Evolutionary conservation across 2,329 filamentous ascomycete genomes (phyloP).

Genomic region (Xylariales sp.): DNA sequence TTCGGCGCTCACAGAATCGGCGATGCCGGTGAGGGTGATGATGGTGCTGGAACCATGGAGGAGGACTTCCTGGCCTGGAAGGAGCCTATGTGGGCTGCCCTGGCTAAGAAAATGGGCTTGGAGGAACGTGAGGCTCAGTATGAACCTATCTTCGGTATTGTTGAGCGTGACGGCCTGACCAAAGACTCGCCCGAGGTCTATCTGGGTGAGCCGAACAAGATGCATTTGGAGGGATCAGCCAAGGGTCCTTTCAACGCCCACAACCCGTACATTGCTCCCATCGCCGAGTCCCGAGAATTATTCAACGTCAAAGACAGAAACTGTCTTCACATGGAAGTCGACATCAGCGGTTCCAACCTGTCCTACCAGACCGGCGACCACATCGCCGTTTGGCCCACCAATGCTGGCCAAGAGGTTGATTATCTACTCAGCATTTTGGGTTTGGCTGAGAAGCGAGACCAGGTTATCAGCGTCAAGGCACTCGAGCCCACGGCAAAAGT

Average conservation of each 20-base stretch:
- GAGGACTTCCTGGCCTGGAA: slow-evolving; percentile 99
- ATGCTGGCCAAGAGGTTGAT: slow-evolving; percentile 87
- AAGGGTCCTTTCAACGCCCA: slow-evolving; percentile 94
- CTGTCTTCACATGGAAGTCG: slow-evolving; percentile 94
- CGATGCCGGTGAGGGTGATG: slow-evolving; percentile 88
- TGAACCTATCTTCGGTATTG: slow-evolving; percentile 84
- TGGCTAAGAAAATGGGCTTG: slow-evolving; percentile 77
- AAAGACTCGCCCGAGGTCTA: slow-evolving; percentile 79
- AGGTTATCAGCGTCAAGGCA: slow-evolving; percentile 82
- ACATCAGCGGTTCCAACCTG: slow-evolving; percentile 83
- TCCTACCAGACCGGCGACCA: slow-evolving; percentile 96
- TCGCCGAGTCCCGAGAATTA: slow-evolving; percentile 83
- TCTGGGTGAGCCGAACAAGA: slow-evolving; percentile 92
- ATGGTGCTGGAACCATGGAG: slow-evolving; percentile 98
- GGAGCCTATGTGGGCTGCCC: slow-evolving; percentile 93
- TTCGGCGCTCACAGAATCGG: slow-evolving; percentile 83
- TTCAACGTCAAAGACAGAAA: slow-evolving; percentile 89
- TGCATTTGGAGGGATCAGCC: slow-evolving; percentile 79
- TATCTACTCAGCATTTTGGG: slow-evolving; percentile 78
- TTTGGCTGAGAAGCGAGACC: slow-evolving; percentile 70
- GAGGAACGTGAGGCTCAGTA: slow-evolving; percentile 96
- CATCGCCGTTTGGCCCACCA: slow-evolving; percentile 95
- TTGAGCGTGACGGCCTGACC: slow-evolving; percentile 68
- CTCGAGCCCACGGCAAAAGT: slow-evolving; percentile 95
- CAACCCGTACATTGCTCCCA: slow-evolving; percentile 94